phyloP scores from a whole-genome alignment of 176 grass and related monocot genomes.

The Oryza australiensis region DNA sequence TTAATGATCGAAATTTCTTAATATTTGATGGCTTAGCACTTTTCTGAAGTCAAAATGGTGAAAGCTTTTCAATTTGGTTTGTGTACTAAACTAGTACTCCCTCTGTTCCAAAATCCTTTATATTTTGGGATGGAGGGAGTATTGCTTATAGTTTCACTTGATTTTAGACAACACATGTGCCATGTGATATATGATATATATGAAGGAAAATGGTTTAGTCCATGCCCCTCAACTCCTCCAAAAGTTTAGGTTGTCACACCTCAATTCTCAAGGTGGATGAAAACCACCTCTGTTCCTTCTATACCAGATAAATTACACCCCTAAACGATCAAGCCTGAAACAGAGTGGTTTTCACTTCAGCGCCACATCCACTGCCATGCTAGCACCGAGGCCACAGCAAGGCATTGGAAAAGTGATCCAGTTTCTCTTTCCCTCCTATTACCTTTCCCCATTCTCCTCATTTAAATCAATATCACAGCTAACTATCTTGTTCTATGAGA shows the following conservation, averaged over 20 bases:
- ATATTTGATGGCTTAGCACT: neutral
- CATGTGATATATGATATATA: neutral
- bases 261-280: neutral
- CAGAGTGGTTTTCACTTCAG: neutral
- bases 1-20: neutral
- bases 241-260: neutral
- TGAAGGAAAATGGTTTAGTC: neutral
- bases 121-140: no score
- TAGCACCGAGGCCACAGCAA: neutral
- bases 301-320: neutral
- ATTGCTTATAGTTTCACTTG: constrained; percentile 7
- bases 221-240: neutral
- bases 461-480: neutral
- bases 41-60: neutral
- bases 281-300: neutral
- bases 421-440: neutral
- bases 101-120: no score
- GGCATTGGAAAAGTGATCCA: neutral
- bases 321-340: neutral
- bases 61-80: constrained; percentile 17
- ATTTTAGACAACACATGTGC: constrained; percentile 12
- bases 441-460: neutral
- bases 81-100: neutral
- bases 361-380: neutral
- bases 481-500: neutral